Evolutionary conservation across 1,284 basidiomycete species (phyloP).

Genomic region (Naganishia liquefaciens): DNA sequence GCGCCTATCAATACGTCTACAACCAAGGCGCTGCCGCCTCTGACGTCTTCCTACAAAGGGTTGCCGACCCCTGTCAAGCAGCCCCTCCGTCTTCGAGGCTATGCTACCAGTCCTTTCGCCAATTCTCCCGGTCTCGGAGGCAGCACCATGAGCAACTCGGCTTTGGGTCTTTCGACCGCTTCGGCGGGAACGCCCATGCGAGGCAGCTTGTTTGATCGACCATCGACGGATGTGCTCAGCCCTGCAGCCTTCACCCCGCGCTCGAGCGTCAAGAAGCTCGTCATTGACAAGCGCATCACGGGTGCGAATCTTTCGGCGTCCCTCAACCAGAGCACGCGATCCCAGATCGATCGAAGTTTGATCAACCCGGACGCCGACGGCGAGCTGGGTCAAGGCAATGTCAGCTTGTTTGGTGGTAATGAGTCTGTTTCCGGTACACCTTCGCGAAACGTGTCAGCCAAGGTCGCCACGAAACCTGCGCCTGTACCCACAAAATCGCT

Average conservation of each 20-base stretch:
- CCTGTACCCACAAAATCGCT: constrained; percentile 19
- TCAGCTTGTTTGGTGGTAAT: constrained; percentile 26
- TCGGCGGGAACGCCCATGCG: constrained; percentile 31
- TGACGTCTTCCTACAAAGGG: constrained; percentile 54
- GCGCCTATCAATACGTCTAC: constrained; percentile 48
- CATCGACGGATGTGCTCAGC: constrained; percentile 59
- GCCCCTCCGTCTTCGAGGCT: constrained; percentile 44
- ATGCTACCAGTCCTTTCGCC: constrained; percentile 38
- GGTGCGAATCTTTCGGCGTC: constrained; percentile 44
- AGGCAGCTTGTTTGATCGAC: constrained; percentile 55
- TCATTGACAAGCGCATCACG: constrained; percentile 66
- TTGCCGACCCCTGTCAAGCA: constrained; percentile 47
- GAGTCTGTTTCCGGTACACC: constrained; percentile 34
- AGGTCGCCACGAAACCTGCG: constrained; percentile 1
- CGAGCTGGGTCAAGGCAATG: constrained; percentile 29
- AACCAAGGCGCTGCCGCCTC: constrained; percentile 51
- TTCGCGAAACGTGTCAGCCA: constrained; percentile 5
- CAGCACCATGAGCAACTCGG: constrained; percentile 40
- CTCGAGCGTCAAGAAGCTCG: constrained; percentile 91
- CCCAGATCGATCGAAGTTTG: constrained; percentile 27
- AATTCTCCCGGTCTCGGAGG: constrained; percentile 33
- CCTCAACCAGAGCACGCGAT: constrained; percentile 17
- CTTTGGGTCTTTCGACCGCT: constrained; percentile 37
- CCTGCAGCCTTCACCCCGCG: constrained; percentile 67
- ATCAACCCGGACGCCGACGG: constrained; percentile 32